Evolutionary conservation across 192 early-diverging fungal genomes (phyloP), one percentile per base, ranked within the genome.

Genomic region (Linnemannia elongata): DNA sequence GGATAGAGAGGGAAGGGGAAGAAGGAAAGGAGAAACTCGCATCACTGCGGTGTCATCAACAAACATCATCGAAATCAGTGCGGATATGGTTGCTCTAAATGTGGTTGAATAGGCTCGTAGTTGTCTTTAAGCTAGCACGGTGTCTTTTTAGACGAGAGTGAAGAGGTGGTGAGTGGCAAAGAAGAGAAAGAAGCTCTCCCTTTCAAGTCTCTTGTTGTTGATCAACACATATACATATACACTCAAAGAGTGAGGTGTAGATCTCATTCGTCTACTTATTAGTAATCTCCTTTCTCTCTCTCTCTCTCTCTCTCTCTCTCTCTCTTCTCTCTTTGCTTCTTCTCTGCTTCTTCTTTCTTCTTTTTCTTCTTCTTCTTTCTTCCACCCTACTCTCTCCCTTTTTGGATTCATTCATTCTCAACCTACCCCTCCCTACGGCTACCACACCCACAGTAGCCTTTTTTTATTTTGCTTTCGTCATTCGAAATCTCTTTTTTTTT

Each of bases 381-480:
- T 57, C 47, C 47, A 49, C 47, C 47, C 47, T n/a, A n/a, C 47
- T 8, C 47, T 13, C 47, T 49, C 47, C 13, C 47, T 18, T 0
- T 22, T 24, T 55, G 17, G n/a, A 57, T 10, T 24, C 55, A 2
- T 57, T 27, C 55, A 57, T 27, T 45, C 44, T 45, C 44, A 45
- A 45, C 44, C 55, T 27, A 18, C 55, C n/a, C 55, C 55, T 10
- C 7, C 55, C 6, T 27, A 4, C 17, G 55, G 49, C 49, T 52
- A 20, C 49, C 49, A 52, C 24, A 12, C 66, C 66, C 30, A 17
- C 33, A 22, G n/a, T 24, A 35, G 33, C 38, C 70, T 24, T 27
- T 72, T 72, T 36, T 78, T 70, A 38, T 55, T 72, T 18, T 17
- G 49, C 47, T 79, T 20, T 80, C 52, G 60, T 36, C 44, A 49